These are phyloP conservation scores for Salisapilia sapeloensis DNA, from an alignment of 352 stramenopile species.

Conservation along the genomic window DNA sequence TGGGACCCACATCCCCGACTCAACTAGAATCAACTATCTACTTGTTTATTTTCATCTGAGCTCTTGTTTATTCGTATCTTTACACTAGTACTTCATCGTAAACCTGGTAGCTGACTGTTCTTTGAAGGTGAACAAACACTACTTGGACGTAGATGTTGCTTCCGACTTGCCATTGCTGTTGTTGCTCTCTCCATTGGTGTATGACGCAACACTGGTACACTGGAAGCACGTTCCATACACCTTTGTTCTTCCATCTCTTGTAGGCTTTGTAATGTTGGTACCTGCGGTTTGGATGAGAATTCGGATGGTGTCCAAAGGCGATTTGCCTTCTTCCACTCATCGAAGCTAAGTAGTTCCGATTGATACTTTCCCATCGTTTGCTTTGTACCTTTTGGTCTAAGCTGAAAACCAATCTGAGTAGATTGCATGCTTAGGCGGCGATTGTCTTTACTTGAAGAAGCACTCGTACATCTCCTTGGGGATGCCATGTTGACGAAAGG, in stretches of 20 bases:
- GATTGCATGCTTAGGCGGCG: neutral
- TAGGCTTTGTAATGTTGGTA: slow-evolving; percentile 14
- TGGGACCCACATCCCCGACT: too few relatives aligned
- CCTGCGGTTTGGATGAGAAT: slow-evolving; percentile 4
- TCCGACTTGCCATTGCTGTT: slow-evolving; percentile 5
- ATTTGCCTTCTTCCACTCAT: slow-evolving; percentile 40
- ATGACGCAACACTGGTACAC: slow-evolving; percentile 30
- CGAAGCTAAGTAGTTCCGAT: slow-evolving; percentile 17
- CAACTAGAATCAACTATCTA: too few relatives aligned
- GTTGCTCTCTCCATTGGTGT: slow-evolving; percentile 35
- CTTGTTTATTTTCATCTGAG: too few relatives aligned
- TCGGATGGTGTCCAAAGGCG: slow-evolving; percentile 22
- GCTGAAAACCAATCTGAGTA: neutral
- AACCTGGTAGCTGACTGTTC: too few relatives aligned
- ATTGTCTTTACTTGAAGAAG: neutral
- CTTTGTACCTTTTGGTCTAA: neutral
- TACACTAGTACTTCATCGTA: too few relatives aligned
- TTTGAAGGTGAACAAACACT: too few relatives aligned
- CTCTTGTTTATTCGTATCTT: too few relatives aligned
- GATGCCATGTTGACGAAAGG: too few relatives aligned
- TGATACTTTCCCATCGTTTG: neutral
- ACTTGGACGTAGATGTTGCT: too few relatives aligned
- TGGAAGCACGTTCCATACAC: slow-evolving; percentile 29
- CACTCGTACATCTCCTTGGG: neutral
- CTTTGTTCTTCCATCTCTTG: slow-evolving; percentile 6